phyloP scores from a whole-genome alignment of 2,329 filamentous ascomycete species.

The Epichloe scottii region DNA sequence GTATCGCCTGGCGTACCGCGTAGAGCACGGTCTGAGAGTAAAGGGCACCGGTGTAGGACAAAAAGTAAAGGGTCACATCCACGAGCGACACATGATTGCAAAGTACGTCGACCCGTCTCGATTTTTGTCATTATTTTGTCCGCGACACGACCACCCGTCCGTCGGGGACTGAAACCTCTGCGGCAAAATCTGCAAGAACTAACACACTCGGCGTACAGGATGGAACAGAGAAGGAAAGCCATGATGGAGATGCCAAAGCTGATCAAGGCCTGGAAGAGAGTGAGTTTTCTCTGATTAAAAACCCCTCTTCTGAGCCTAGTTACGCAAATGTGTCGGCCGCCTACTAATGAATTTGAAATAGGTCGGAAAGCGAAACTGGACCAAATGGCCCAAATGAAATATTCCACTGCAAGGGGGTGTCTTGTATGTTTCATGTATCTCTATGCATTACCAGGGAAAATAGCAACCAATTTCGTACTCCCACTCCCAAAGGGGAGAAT shows the following conservation, averaged over 20 bases:
- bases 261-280: slow-evolving; percentile 87
- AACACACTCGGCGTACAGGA: slow-evolving; percentile 30
- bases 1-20: slow-evolving; percentile 54
- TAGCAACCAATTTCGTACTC: not conserved
- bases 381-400: slow-evolving; percentile 42
- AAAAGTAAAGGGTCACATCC: slow-evolving; percentile 86
- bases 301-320: not conserved
- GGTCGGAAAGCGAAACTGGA: slow-evolving; percentile 44
- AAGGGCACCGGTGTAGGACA: slow-evolving; percentile 90
- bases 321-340: not conserved
- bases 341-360: slow-evolving; percentile 24
- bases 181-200: slow-evolving; percentile 1
- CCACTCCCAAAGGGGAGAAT: no score
- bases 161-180: not conserved
- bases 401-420: not conserved
- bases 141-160: not conserved
- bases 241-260: slow-evolving; percentile 92
- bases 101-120: slow-evolving; percentile 36
- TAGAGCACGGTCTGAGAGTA: slow-evolving; percentile 70
- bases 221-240: slow-evolving; percentile 81
- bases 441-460: slow-evolving; percentile 14
- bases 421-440: slow-evolving; percentile 24
- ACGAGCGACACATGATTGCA: slow-evolving; percentile 75
- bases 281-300: slow-evolving; percentile 28
- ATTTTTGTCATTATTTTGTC: not conserved